Conservation (phyloP, 2,329 filamentous ascomycete genomes). For the Penicillium sp. region DNA sequence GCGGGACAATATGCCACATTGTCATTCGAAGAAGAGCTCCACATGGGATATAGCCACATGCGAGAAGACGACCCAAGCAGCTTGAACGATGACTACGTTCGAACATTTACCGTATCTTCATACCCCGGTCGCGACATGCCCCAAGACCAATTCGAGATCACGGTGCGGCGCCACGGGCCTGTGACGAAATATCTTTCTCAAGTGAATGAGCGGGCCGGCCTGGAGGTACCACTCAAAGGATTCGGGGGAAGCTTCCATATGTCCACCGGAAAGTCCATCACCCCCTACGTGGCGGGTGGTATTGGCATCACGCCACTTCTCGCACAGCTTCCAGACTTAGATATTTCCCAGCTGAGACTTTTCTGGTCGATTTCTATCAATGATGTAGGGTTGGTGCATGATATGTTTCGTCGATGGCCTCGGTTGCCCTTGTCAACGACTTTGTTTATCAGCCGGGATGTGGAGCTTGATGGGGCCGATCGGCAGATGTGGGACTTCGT, state of each 20-base stretch:
- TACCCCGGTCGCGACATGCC: slow-evolving; percentile 44
- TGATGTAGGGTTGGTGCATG: slow-evolving; percentile 63
- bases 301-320: slow-evolving; percentile 79
- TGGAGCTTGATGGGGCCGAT: slow-evolving; percentile 34
- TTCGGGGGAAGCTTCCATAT: slow-evolving; percentile 67
- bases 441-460: slow-evolving; percentile 64
- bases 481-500: slow-evolving; percentile 45
- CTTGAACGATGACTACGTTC: slow-evolving; percentile 79
- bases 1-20: slow-evolving; percentile 77
- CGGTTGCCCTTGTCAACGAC: slow-evolving; percentile 54
- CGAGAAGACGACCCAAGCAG: slow-evolving; percentile 73
- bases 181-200: slow-evolving; percentile 66
- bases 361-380: slow-evolving; percentile 64
- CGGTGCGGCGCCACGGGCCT: neutral
- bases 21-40: slow-evolving; percentile 62
- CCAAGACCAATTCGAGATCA: slow-evolving; percentile 32
- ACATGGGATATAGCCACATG: slow-evolving; percentile 79
- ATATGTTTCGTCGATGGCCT: slow-evolving; percentile 55
- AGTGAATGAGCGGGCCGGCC: slow-evolving; percentile 51
- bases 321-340: slow-evolving; percentile 53
- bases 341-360: slow-evolving; percentile 51
- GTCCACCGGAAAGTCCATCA: slow-evolving; percentile 36
- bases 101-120: slow-evolving; percentile 79
- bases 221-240: slow-evolving; percentile 68
- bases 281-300: slow-evolving; percentile 70